Evolutionary conservation across 164 flowering plant genomes (phyloP).

Genomic region (Magnolia officinalis): DNA sequence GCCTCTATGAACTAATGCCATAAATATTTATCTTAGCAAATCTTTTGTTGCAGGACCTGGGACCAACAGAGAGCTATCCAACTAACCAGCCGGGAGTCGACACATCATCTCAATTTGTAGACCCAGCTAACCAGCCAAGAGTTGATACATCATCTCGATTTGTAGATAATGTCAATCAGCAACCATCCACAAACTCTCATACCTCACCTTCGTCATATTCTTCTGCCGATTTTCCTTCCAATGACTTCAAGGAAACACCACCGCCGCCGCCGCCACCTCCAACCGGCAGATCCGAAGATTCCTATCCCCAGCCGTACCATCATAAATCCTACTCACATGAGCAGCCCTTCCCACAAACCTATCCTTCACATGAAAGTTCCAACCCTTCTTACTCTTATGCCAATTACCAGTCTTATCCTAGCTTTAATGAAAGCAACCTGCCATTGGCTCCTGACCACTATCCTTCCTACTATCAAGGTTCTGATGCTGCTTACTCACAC

Average conservation of each 20-base stretch:
- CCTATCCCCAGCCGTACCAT: constrained; percentile 43
- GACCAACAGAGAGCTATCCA: constrained; percentile 20
- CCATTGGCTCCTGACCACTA: constrained; percentile 69
- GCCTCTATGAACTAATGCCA: neutral
- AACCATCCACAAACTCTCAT: constrained; percentile 22
- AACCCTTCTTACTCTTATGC: constrained; percentile 41
- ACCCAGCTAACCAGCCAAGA: constrained; percentile 28
- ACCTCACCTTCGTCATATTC: constrained; percentile 23
- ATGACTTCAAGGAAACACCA: constrained; percentile 33
- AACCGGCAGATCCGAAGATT: constrained; percentile 34
- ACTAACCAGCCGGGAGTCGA: constrained; percentile 34
- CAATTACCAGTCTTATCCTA: constrained; percentile 81
- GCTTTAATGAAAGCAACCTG: constrained; percentile 67
- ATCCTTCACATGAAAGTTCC: constrained; percentile 48
- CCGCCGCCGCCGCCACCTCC: constrained; percentile 38
- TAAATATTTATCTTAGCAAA: neutral
- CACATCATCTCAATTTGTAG: constrained; percentile 35
- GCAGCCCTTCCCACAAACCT: constrained; percentile 39
- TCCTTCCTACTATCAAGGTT: constrained; percentile 57
- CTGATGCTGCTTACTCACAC: constrained; percentile 48
- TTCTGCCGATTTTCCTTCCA: constrained; percentile 32
- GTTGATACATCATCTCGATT: constrained; percentile 39
- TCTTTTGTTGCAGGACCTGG: constrained; percentile 12
- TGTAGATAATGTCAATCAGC: constrained; percentile 26
- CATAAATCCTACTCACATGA: constrained; percentile 47